Evolutionary conservation across 2,329 filamentous ascomycete species (phyloP).

Genomic region (Epichloe hybrida): DNA sequence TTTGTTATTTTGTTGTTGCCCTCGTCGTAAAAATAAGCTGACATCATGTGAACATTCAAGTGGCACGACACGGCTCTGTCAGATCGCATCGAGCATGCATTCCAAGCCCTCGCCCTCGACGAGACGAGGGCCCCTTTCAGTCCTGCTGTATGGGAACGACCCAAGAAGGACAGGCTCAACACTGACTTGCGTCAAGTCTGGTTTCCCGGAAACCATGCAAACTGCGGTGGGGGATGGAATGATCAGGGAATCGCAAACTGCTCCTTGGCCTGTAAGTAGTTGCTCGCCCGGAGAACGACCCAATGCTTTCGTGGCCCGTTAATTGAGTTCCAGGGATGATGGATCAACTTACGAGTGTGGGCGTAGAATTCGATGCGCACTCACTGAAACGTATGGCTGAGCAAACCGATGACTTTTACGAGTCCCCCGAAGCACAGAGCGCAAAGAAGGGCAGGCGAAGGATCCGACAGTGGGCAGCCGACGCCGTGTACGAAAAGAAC

Average conservation of each 20-base stretch:
- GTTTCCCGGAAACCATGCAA: slow-evolving; percentile 60
- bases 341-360: slow-evolving; percentile 38
- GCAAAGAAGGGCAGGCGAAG: slow-evolving; percentile 5
- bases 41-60: slow-evolving; percentile 26
- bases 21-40: slow-evolving; percentile 11
- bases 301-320: not conserved
- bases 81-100: slow-evolving; percentile 40
- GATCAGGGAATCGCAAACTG: slow-evolving; percentile 32
- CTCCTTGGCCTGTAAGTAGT: slow-evolving; percentile 24
- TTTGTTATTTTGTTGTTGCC: not conserved
- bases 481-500: slow-evolving; percentile 33
- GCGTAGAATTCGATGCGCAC: slow-evolving; percentile 32
- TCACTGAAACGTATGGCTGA: slow-evolving; percentile 28
- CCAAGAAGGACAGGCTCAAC: slow-evolving; percentile 20
- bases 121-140: slow-evolving; percentile 40
- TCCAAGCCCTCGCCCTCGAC: slow-evolving; percentile 45
- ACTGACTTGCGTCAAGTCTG: slow-evolving; percentile 40
- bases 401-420: slow-evolving; percentile 20
- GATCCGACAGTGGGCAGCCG: slow-evolving; percentile 29
- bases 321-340: slow-evolving; percentile 33
- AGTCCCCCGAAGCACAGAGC: slow-evolving; percentile 7
- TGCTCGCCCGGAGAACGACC: not conserved
- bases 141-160: slow-evolving; percentile 42
- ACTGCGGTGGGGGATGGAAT: slow-evolving; percentile 55
- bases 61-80: slow-evolving; percentile 42